Evolutionary conservation across 345 rosid genomes (phyloP).

Genomic region (Litchi chinensis): DNA sequence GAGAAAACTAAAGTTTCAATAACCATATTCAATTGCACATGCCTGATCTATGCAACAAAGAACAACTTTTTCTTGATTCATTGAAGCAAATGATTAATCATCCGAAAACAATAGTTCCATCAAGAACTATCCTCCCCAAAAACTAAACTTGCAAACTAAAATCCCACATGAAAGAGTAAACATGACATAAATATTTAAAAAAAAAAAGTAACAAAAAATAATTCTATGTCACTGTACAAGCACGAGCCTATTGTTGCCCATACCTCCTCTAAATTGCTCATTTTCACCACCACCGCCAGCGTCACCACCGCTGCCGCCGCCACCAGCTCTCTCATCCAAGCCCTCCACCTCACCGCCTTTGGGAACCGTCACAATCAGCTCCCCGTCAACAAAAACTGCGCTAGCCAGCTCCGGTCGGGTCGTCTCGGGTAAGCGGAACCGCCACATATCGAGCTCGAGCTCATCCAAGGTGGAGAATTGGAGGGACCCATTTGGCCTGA

Average conservation of each 20-base stretch:
- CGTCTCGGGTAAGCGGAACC: conserved; percentile 83
- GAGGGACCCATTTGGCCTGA: conserved; percentile 65
- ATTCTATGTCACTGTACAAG: conserved; percentile 68
- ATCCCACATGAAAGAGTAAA: conserved; percentile 23
- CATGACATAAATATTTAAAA: conserved; percentile 1
- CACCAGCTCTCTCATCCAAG: conserved; percentile 40
- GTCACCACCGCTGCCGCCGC: conserved; percentile 27
- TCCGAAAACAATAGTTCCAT: conserved; percentile 17
- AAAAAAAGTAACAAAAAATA: neutral
- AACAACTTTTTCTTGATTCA: conserved; percentile 31
- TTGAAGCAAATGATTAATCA: conserved; percentile 16
- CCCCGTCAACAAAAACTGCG: conserved; percentile 69
- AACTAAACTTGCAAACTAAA: conserved; percentile 24
- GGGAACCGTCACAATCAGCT: conserved; percentile 87
- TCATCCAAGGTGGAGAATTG: conserved; percentile 60
- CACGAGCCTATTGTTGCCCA: conserved; percentile 78
- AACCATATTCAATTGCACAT: neutral
- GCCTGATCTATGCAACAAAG: conserved; percentile 8
- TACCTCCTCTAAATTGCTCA: conserved; percentile 69
- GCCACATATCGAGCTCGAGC: conserved; percentile 93
- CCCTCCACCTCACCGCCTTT: conserved; percentile 49
- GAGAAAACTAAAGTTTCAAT: neutral
- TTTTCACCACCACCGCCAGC: conserved; percentile 32
- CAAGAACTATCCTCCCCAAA: conserved; percentile 11
- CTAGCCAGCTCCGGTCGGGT: conserved; percentile 93